Conservation (phyloP, 208 protist species). For the Histomonas meleagridis region DNA sequence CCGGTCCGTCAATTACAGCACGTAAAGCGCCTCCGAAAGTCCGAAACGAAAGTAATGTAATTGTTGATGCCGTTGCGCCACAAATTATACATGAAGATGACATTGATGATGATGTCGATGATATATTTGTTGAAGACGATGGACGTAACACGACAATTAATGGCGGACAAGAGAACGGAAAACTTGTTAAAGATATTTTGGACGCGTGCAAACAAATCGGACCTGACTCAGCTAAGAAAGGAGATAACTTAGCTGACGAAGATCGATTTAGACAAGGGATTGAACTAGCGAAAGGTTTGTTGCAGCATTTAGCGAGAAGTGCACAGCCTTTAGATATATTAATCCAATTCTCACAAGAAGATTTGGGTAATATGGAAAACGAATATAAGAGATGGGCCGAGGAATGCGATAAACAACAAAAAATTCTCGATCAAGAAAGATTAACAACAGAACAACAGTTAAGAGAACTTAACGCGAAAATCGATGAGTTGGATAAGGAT, state of each 20-base stretch:
- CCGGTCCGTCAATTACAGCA: background rate
- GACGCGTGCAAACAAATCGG: background rate
- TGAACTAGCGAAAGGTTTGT: background rate
- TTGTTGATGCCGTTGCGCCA: background rate
- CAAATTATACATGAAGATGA: slow-evolving; percentile 9
- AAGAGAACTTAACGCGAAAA: background rate
- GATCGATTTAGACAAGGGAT: slow-evolving; percentile 10
- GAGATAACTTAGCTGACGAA: background rate
- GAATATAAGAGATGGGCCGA: background rate
- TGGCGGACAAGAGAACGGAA: background rate
- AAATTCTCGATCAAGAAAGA: background rate
- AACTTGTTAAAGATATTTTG: background rate
- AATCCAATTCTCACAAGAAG: slow-evolving; percentile 33
- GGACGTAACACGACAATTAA: too few species aligned
- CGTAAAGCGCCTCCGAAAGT: slow-evolving; percentile 24
- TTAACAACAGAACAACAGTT: background rate
- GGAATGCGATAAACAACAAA: slow-evolving; percentile 17
- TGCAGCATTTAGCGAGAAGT: background rate
- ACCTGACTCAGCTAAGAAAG: background rate
- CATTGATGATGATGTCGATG: slow-evolving; percentile 25
- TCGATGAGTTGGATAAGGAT: slow-evolving; percentile 24
- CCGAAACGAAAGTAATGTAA: background rate
- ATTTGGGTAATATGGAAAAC: slow-evolving; percentile 32
- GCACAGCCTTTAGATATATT: background rate
- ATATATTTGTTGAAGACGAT: slow-evolving; percentile 22